These are phyloP conservation scores for Nannizziopsis barbatae DNA, from an alignment of 2,329 filamentous ascomycete genomes.

Conservation along the genomic window DNA sequence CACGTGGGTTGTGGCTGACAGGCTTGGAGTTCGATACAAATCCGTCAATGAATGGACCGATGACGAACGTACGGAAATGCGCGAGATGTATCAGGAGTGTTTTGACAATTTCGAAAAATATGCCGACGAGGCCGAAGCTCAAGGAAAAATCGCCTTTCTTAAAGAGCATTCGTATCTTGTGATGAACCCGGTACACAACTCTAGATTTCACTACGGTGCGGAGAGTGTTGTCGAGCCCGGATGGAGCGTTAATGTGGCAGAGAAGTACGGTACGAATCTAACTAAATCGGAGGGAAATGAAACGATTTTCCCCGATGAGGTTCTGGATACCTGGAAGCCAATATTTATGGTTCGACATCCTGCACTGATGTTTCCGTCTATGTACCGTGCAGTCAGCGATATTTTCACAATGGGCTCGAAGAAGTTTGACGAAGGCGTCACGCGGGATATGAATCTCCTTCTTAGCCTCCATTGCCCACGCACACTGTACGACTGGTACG, in stretches of 20 bases:
- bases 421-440: slow-evolving; percentile 13
- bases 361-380: slow-evolving; percentile 30
- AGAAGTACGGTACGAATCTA: slow-evolving; percentile 9
- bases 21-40: slow-evolving; percentile 15
- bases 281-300: slow-evolving; percentile 23
- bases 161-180: slow-evolving; percentile 27
- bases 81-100: slow-evolving; percentile 20
- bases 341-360: slow-evolving; percentile 34
- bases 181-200: slow-evolving; percentile 7
- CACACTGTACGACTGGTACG: slow-evolving; percentile 28
- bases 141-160: slow-evolving; percentile 24
- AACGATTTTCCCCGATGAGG: slow-evolving; percentile 29
- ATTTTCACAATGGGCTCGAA: slow-evolving; percentile 14
- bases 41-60: slow-evolving; percentile 22
- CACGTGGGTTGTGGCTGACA: slow-evolving; percentile 11
- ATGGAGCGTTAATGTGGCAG: slow-evolving; percentile 8
- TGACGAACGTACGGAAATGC: slow-evolving; percentile 19
- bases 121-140: slow-evolving; percentile 16
- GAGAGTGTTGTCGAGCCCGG: slow-evolving; percentile 1
- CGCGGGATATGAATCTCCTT: slow-evolving; percentile 11
- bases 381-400: slow-evolving; percentile 24
- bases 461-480: slow-evolving; percentile 26
- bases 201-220: slow-evolving; percentile 3
- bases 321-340: slow-evolving; percentile 25
- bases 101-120: slow-evolving; percentile 22